Conservation (phyloP, 495 filamentous ascomycete genomes). For the Astrothelium subdiscretum region DNA sequence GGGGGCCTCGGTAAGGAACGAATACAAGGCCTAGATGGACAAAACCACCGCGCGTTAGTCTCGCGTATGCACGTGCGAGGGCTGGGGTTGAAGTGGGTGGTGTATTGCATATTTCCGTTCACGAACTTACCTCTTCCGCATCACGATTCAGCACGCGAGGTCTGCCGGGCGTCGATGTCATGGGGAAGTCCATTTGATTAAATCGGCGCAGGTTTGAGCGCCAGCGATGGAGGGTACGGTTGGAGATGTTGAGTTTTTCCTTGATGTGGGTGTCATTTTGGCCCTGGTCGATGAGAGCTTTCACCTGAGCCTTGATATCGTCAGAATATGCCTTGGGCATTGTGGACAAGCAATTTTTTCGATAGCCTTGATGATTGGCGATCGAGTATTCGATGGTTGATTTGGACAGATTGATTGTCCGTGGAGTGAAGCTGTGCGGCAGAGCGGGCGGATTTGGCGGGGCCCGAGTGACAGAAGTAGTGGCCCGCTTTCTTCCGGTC, state of each 20-base stretch:
- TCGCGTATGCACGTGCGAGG: not conserved
- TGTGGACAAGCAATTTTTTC: not conserved
- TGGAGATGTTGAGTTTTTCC: slow-evolving; percentile 1
- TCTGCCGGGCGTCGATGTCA: not conserved
- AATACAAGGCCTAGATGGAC: not conserved
- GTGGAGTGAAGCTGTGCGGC: not conserved
- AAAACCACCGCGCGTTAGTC: not conserved
- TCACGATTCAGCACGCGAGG: not conserved
- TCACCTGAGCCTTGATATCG: not conserved
- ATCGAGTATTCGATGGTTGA: not conserved
- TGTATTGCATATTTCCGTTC: not conserved
- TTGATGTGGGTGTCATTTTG: slow-evolving; percentile 2
- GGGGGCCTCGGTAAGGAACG: not conserved
- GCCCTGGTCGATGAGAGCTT: not conserved
- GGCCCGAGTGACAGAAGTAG: not conserved
- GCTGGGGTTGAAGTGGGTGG: not conserved
- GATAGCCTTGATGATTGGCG: not conserved
- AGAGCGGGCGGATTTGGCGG: not conserved
- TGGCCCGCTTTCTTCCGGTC: no score
- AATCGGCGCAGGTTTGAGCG: not conserved
- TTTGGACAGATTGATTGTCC: not conserved
- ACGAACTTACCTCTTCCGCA: not conserved
- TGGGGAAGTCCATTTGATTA: not conserved
- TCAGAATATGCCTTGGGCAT: not conserved
- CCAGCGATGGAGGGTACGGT: slow-evolving; percentile 1